Base-by-base conservation (phyloP, 75 land plant species). In the Chamaecyparis obtusa region DNA sequence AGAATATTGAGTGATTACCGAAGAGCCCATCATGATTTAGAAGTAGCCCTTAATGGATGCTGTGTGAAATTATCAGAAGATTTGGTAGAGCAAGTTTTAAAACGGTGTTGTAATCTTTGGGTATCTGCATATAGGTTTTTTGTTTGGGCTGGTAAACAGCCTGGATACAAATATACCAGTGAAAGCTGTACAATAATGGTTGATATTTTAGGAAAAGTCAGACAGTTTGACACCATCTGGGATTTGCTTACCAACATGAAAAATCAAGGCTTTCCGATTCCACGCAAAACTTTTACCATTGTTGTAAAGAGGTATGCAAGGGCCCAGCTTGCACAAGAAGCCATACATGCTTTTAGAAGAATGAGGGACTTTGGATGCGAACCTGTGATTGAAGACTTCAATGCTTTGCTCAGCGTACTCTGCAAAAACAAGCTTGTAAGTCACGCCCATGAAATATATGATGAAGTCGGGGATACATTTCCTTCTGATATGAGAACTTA, bases 331-430 rank as follows among this genome's bases (percentile, higher is more conserved):
- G 91, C 96, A 49, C 56, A 15, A 8, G 93, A 94, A 46, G 96
- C 96, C 35, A 87, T 93, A 35, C 84, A 89, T 35, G 91, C 94
- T 24, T 93, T 93, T 76, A 81, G 79, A n/a, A 81, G 85, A 75
- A 94, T 94, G 96, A 67, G 17, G 17, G 93, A 90, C n/a, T 94
- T 92, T 86, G 93, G 93, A 0, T 39, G 93, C 55, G 24, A 60
- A 30, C 92, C 94, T 1, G 6, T 80, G 27, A 46, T 87, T 24
- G 88, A 90, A 69, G 96, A 93, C 79, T 85, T 94, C 87, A 91
- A 93, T 60, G 48, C 69, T 46, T 88, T 94, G 10, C 79, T 94
- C 69, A 85, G 35, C 46, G 21, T 36, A 14, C 90, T 94, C 67
- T 94, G 94, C 49, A 57, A 86, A 19, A 86, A 90, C 84, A 81